Percentiles rank a stretch among this genome's conserved stretches.
These are phyloP conservation scores for Naganishia kalamii DNA, from an alignment of 768 basidiomycete genomes.

Conservation along the genomic window DNA sequence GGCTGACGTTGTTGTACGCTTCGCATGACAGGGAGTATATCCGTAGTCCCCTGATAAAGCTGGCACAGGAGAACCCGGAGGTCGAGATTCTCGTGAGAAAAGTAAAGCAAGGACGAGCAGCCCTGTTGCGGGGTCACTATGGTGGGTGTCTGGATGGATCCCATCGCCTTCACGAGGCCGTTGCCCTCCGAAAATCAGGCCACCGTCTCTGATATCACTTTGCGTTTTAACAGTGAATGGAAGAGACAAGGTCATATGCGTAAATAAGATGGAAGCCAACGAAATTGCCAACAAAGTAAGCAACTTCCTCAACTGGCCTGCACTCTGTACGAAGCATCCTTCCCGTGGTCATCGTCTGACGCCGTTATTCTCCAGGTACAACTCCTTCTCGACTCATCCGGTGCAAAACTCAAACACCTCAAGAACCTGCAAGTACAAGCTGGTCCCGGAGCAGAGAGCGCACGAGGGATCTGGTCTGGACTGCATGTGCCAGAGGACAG, in stretches of 20 bases:
- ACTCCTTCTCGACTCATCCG: slow-evolving; percentile 39
- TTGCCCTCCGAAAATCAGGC: not conserved
- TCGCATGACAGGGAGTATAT: slow-evolving; percentile 33
- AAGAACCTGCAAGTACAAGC: slow-evolving; percentile 41
- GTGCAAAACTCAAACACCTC: slow-evolving; percentile 41
- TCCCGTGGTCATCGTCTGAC: not conserved
- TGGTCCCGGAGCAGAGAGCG: slow-evolving; percentile 40
- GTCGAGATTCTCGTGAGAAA: slow-evolving; percentile 42
- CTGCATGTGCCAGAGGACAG: slow-evolving; percentile 14
- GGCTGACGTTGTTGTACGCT: not conserved
- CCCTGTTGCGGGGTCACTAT: slow-evolving; percentile 43
- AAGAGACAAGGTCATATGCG: slow-evolving; percentile 46
- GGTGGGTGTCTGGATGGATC: slow-evolving; percentile 29
- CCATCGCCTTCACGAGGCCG: not conserved
- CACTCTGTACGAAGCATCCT: not conserved
- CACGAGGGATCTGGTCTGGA: slow-evolving; percentile 42
- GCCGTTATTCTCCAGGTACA: slow-evolving; percentile 29
- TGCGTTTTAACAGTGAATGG: slow-evolving; percentile 36
- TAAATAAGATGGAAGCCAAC: slow-evolving; percentile 38
- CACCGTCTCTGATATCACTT: not conserved
- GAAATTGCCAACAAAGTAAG: slow-evolving; percentile 41
- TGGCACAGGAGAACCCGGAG: slow-evolving; percentile 43
- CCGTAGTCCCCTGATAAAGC: slow-evolving; percentile 30
- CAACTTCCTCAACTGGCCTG: not conserved
- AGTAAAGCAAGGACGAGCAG: slow-evolving; percentile 37